Base-by-base conservation (phyloP, 495 filamentous ascomycete species). In the Penicillium dipodomyicola region DNA sequence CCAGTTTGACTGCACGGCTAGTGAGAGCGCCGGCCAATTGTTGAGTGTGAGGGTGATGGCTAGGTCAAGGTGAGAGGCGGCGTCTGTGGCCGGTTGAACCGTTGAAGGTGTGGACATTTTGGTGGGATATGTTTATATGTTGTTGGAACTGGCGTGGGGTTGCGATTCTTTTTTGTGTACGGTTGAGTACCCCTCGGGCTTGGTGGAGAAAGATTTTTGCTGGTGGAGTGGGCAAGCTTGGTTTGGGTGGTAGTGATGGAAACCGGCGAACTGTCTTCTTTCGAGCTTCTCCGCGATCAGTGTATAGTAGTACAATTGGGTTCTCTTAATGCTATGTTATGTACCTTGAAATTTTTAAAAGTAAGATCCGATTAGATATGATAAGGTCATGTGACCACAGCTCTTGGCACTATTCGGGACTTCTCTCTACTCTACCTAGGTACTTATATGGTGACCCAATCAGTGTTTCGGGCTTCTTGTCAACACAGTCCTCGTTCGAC, bases 1-100 rank as follows among this genome's bases (percentile, higher is more conserved):
- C 88, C 91, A 96, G 67, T 84, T 77, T 64, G 88, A 89, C 63
- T 85, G 81, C n/a, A 96, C 88, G 47, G 94, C 92, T 53, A 96
- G 85, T 30, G 84, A 87, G 40, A 98, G 86, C 5, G 89, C 86
- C 5, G 86, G 84, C 94, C 95, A 98, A 67, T 83, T 78, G 80
- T 90, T 80, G 44, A 96, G 81, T 20, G 84, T 72, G 58, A 93
- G 84, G 52, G 90, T 88, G 58, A 96, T 85, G 59, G 82, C 89
- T 63, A 91, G 84, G 63, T 95, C 91, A 76, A 94, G 90, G 84
- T 84, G 64, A 59, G 68, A 63, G 42, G 67, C 43, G 51, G 69
- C 64, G 37, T 64, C 49, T 20, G 56, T 60, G 17, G 63, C 29
- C n/a, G 65, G 44, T 39, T 62, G 52, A 35, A 49, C 35, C 45